Conservation (phyloP, 306 rosid species). For the Hippophae tibetana region DNA sequence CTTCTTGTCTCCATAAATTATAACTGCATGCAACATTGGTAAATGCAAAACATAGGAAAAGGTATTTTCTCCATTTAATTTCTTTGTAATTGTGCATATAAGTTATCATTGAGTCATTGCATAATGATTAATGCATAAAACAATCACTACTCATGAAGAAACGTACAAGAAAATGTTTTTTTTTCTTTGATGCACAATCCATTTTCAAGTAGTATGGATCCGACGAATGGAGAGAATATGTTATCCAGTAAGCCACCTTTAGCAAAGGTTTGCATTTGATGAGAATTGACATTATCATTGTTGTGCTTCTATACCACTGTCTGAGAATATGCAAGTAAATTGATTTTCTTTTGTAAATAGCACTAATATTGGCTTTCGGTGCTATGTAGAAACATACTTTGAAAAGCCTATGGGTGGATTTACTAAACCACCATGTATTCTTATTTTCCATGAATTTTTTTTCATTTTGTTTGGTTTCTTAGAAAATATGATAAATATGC, state of each 20-base stretch:
- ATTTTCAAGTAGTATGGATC: slow-evolving; percentile 60
- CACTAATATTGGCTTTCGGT: not conserved
- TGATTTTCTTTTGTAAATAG: slow-evolving; percentile 5
- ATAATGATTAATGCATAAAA: slow-evolving; percentile 20
- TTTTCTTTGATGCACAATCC: slow-evolving; percentile 66
- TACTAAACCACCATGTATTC: no score
- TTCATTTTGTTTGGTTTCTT: no score
- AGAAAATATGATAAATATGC: no score
- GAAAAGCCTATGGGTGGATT: no score
- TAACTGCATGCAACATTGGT: slow-evolving; percentile 87
- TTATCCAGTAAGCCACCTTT: slow-evolving; percentile 84
- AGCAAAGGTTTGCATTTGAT: slow-evolving; percentile 57
- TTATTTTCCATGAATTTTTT: no score
- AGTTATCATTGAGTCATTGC: slow-evolving; percentile 1
- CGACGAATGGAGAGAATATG: slow-evolving; percentile 76
- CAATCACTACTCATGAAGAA: slow-evolving; percentile 32
- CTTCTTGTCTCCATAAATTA: slow-evolving; percentile 19
- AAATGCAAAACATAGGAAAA: slow-evolving; percentile 57
- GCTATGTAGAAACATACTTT: no score
- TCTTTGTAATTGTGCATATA: no score
- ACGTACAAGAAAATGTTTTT: slow-evolving; percentile 21
- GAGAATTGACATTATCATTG: slow-evolving; percentile 73
- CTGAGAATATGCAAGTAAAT: slow-evolving; percentile 45
- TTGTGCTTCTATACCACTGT: slow-evolving; percentile 71
- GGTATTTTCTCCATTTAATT: slow-evolving; percentile 25